Percentiles rank a stretch among this genome's conserved stretches.
Evolutionary conservation across 805 yeast genomes (phyloP).

Genomic region (Candida silvicultrix): DNA sequence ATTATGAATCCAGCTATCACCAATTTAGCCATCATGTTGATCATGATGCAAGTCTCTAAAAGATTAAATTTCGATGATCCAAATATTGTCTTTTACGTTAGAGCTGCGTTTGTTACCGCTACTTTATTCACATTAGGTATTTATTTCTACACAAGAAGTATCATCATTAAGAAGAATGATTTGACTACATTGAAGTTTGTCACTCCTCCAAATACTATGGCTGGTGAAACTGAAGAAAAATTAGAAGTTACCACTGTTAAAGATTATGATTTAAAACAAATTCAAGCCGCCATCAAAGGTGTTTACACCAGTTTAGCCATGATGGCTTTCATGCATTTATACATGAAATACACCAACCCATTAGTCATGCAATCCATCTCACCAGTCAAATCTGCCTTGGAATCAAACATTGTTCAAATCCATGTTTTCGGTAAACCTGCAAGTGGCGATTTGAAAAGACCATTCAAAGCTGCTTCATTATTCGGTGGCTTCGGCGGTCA

Average conservation of each 20-base stretch:
- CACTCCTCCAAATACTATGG: constrained; percentile 74
- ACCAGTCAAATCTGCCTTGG: constrained; percentile 85
- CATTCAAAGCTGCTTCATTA: constrained; percentile 84
- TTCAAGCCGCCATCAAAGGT: constrained; percentile 73
- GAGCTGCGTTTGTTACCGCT: constrained; percentile 64
- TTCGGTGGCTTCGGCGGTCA: constrained; percentile 48
- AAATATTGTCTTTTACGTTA: constrained; percentile 60
- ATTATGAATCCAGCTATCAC: constrained; percentile 83
- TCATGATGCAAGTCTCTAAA: constrained; percentile 93
- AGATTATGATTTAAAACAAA: constrained; percentile 90
- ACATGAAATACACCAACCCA: constrained; percentile 97
- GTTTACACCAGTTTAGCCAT: constrained; percentile 85
- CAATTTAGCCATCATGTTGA: constrained; percentile 85
- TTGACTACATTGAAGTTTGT: constrained; percentile 88
- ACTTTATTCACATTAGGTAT: constrained; percentile 58
- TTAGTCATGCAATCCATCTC: constrained; percentile 90
- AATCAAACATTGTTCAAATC: constrained; percentile 85
- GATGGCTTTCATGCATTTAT: constrained; percentile 98
- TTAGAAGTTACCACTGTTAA: constrained; percentile 86
- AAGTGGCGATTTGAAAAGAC: constrained; percentile 89
- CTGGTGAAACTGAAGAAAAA: constrained; percentile 66
- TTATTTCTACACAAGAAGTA: constrained; percentile 56
- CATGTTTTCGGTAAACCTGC: constrained; percentile 82
- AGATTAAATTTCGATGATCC: constrained; percentile 87
- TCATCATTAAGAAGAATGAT: constrained; percentile 73